Percentiles rank a stretch among this genome's conserved stretches.
Evolutionary conservation across 2,329 filamentous ascomycete species (phyloP).

Genomic region (Xylaria hypoxylon): DNA sequence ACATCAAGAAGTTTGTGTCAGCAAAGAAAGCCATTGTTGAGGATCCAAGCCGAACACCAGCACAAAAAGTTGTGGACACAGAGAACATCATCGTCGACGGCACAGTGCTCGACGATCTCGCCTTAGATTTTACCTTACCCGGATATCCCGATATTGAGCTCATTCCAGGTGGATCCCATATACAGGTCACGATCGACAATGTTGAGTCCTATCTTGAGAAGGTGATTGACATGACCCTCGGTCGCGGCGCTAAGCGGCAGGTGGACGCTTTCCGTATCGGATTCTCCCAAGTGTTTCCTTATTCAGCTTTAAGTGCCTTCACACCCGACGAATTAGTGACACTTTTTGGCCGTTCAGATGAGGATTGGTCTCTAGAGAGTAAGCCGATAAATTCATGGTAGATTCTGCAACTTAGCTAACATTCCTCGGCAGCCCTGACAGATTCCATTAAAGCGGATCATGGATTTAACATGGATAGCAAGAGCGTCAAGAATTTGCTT

Average conservation of each 20-base stretch:
- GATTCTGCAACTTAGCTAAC: constrained; percentile 43
- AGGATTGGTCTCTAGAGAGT: constrained; percentile 99
- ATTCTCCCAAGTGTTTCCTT: constrained; percentile 97
- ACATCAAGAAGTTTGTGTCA: constrained; percentile 86
- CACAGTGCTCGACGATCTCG: constrained; percentile 84
- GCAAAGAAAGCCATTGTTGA: constrained; percentile 87
- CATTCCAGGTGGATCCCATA: constrained; percentile 77
- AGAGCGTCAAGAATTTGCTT: constrained; percentile 90
- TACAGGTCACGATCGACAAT: constrained; percentile 86
- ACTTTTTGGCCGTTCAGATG: constrained; percentile 90
- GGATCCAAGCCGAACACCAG: constrained; percentile 71
- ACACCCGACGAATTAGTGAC: constrained; percentile 95
- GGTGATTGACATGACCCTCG: constrained; percentile 91
- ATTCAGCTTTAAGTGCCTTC: constrained; percentile 90
- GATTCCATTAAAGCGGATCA: constrained; percentile 99
- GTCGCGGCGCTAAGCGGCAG: constrained; percentile 87
- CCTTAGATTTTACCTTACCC: constrained; percentile 93
- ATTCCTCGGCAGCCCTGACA: constrained; percentile 77
- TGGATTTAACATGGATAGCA: constrained; percentile 98
- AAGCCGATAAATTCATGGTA: constrained; percentile 56
- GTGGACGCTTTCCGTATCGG: constrained; percentile 90
- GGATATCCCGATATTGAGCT: constrained; percentile 91
- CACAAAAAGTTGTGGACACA: constrained; percentile 77
- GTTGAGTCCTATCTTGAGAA: constrained; percentile 89
- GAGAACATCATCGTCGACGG: constrained; percentile 79